Conservation (phyloP, 257 asterid genomes). For the Euphrasia confusa region DNA sequence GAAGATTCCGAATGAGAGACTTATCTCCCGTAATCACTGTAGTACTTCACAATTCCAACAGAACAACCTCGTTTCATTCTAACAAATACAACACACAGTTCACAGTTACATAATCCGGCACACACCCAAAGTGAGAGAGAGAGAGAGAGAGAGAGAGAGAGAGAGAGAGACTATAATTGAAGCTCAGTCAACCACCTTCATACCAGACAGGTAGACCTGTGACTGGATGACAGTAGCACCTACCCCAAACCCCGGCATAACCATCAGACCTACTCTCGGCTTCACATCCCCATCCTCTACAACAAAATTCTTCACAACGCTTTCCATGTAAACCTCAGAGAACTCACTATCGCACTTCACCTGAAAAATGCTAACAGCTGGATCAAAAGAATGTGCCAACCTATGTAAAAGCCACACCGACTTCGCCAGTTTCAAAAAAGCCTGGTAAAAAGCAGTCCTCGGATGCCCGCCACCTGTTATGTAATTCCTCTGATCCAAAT, state of each 20-base stretch:
- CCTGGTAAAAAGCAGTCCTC: constrained; percentile 90
- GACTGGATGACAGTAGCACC: constrained; percentile 83
- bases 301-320: constrained; percentile 59
- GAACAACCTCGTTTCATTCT: background rate
- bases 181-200: constrained; percentile 57
- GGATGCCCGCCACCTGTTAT: constrained; percentile 87
- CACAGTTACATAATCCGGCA: constrained; percentile 11
- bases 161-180: constrained; percentile 16
- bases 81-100: background rate
- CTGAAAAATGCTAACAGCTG: constrained; percentile 73
- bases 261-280: constrained; percentile 89
- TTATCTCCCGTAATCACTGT: too few species aligned
- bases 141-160: background rate
- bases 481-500: constrained; percentile 74
- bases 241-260: constrained; percentile 96
- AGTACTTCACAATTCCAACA: background rate
- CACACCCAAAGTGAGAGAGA: constrained; percentile 20
- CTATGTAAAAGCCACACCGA: constrained; percentile 86
- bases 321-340: constrained; percentile 93
- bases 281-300: constrained; percentile 57
- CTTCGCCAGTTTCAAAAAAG: constrained; percentile 85
- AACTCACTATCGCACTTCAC: constrained; percentile 69
- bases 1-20: too few species aligned
- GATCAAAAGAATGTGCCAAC: constrained; percentile 80
- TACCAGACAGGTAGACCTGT: constrained; percentile 80